Base-by-base conservation (phyloP, 345 rosid genomes). In the Gossypium raimondii region DNA sequence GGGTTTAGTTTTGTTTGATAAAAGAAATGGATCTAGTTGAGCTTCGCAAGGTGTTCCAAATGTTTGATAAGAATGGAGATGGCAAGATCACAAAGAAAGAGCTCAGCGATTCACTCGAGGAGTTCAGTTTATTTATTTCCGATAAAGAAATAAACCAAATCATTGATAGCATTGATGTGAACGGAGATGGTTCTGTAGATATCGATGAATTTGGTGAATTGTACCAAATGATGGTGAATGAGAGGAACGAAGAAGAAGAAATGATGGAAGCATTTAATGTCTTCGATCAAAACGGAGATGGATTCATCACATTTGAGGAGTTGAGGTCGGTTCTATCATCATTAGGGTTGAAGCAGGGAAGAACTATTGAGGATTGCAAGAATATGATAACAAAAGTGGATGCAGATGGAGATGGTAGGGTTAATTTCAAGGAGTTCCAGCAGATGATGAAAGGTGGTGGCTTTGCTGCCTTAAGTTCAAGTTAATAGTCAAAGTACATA, bases 391-490 rank as follows among this genome's bases (percentile, higher is more conserved):
- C 29, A 22, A 58, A 22, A 11, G 62, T 1, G 16, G 62, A 58
- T 22, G 7, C 2, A 9, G 62, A 58, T 24, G 62, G 62, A 58
- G 62, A 58, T 11, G 62, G 62, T 22, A 58, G 34, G 34, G 34
- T 58, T 58, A 58, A 58, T 24, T 58, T 58, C 13, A 16, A 91
- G 76, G 98, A 93, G 68, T 92, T 95, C 84, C 86, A 82, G 76
- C 97, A 91, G 78, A 94, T 92, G 98, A 94, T 90, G 92, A 89
- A 89, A 78, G 90, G 90, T 25, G 90, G 89, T 13, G 97, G 98
- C 8, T 91, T 92, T 69, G 95, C 98, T 61, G 95, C 97, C 24
- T 77, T 94, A 57, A 86, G 76, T 45, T 89, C 88, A 61, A 44
- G 70, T 76, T 83, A 74, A 14, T 2, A 0, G 4, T 18, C 4